phyloP scores from a whole-genome alignment of 2,329 filamentous ascomycete genomes.

The Penicillium sp. region DNA sequence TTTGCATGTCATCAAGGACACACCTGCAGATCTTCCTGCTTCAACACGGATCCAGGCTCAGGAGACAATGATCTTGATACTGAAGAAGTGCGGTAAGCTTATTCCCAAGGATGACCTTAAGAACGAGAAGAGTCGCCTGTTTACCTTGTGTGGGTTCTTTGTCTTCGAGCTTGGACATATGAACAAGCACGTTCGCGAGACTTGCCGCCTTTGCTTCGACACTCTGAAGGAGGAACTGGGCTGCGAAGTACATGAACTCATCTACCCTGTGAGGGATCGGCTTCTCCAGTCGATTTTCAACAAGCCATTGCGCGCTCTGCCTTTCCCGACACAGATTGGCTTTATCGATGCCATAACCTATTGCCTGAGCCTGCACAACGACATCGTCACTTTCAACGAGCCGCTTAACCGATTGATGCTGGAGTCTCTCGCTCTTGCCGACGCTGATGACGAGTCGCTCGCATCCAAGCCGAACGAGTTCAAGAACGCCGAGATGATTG shows the following conservation, averaged over 20 bases:
- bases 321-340: conserved; percentile 92
- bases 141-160: conserved; percentile 75
- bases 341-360: conserved; percentile 98
- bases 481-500: conserved; percentile 89
- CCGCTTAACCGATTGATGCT: conserved; percentile 82
- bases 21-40: conserved; percentile 87
- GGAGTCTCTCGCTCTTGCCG: conserved; percentile 88
- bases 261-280: conserved; percentile 83
- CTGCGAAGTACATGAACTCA: conserved; percentile 77
- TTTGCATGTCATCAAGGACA: conserved; percentile 97
- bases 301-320: conserved; percentile 86
- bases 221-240: conserved; percentile 73
- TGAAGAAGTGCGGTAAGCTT: conserved; percentile 71
- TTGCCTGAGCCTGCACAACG: conserved; percentile 80
- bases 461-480: conserved; percentile 92
- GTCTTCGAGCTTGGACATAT: conserved; percentile 88
- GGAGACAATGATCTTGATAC: conserved; percentile 71
- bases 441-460: conserved; percentile 88
- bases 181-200: conserved; percentile 89
- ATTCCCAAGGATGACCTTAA: conserved; percentile 74
- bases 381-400: conserved; percentile 89
- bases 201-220: conserved; percentile 73
- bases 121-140: conserved; percentile 61
- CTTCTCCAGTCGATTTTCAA: conserved; percentile 89
- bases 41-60: conserved; percentile 80